Base-by-base conservation (phyloP, 2,329 filamentous ascomycete genomes). In the Ilyonectria sp. region DNA sequence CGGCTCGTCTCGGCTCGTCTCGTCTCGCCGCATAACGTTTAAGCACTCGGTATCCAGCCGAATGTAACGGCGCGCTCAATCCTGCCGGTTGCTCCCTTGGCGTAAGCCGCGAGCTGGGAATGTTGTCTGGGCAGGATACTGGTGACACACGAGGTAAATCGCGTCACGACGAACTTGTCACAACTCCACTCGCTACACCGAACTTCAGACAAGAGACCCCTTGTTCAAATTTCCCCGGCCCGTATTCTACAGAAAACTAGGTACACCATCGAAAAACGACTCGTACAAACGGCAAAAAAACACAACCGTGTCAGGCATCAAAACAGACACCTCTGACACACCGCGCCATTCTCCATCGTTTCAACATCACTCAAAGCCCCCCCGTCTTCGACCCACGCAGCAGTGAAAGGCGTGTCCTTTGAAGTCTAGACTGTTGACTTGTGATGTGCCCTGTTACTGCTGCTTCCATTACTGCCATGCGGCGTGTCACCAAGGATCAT, bases 311-410 rank as follows among this genome's bases (percentile, higher is more conserved):
- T 60, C 65, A 59, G 53, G 31, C 44, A 56, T 47, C 40, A 37
- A 64, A 46, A 63, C 60, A 67, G 57, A 66, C 65, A 61, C 61
- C 47, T 63, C 56, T 67, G 64, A 68, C 63, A 70, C 50, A 63
- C 57, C 70, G 66, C 74, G 71, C 74, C 74, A 74, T 75, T 76
- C 71, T 74, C 74, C 74, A 55, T 66, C 69, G 58, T 75, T 75
- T 67, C 63, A 65, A 60, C 52, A 59, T 58, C 69, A 60, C 58
- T 55, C 68, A 50, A 60, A 55, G 40, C 55, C 43, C 52, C 52
- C 55, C 49, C 56, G 54, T 65, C 69, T 59, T 59, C 35, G 46
- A 26, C 43, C 46, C 57, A 31, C 58, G 13, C 50, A 50, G 44
- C 52, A 65, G 47, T 46, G 26, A 40, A n/a, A 47, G 47, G 13